phyloP scores from a whole-genome alignment of 805 yeast genomes.

The Torulaspora quercuum region DNA sequence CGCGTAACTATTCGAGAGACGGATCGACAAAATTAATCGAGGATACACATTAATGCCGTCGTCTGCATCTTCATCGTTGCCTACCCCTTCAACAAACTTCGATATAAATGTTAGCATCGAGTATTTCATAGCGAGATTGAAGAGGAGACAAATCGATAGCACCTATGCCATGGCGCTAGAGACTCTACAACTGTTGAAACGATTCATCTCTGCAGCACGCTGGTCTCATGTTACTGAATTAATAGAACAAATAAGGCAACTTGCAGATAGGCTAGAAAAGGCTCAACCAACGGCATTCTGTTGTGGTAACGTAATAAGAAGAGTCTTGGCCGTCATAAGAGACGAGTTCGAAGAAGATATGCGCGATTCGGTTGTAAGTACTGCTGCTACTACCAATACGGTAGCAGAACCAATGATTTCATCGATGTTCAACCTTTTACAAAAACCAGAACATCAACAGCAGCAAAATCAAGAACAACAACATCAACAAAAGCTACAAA shows the following conservation, averaged over 20 bases:
- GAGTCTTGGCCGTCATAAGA: slow-evolving; percentile 80
- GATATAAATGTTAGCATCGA: slow-evolving; percentile 44
- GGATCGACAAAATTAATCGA: too few relatives aligned
- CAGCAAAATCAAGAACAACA: slow-evolving; percentile 18
- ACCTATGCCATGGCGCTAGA: slow-evolving; percentile 81
- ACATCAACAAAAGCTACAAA: slow-evolving; percentile 24
- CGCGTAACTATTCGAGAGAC: too few relatives aligned
- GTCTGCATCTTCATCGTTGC: slow-evolving; percentile 6
- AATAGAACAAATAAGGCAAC: slow-evolving; percentile 62
- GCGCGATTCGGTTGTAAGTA: slow-evolving; percentile 25
- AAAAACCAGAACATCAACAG: slow-evolving; percentile 42
- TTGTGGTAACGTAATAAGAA: slow-evolving; percentile 85
- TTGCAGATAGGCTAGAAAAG: slow-evolving; percentile 64
- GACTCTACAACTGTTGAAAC: slow-evolving; percentile 79
- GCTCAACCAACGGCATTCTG: slow-evolving; percentile 90
- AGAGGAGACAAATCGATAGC: slow-evolving; percentile 80
- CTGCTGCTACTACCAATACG: slow-evolving; percentile 15
- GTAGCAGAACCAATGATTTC: slow-evolving; percentile 55
- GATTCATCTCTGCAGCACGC: slow-evolving; percentile 83
- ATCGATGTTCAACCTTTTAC: slow-evolving; percentile 81
- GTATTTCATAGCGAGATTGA: slow-evolving; percentile 53
- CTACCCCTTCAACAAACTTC: slow-evolving; percentile 15
- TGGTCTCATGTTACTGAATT: slow-evolving; percentile 79
- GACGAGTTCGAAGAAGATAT: slow-evolving; percentile 70
- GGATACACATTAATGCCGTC: slow-evolving; percentile 11